These are phyloP conservation scores for Auricularia cornea DNA, from an alignment of 768 basidiomycete genomes.

Conservation along the genomic window DNA sequence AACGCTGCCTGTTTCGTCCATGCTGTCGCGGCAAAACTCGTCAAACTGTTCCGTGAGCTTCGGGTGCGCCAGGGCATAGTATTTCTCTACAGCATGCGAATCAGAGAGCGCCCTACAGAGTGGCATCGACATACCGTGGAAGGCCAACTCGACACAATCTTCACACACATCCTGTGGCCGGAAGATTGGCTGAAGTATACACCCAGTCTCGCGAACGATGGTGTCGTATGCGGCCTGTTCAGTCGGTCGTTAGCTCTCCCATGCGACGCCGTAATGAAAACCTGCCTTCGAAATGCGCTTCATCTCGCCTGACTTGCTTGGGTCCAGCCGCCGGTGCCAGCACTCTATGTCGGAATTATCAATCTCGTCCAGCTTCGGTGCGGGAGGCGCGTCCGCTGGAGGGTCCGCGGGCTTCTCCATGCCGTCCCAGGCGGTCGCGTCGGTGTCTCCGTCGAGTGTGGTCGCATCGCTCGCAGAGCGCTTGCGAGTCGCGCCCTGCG, in stretches of 20 bases:
- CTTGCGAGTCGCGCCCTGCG: not conserved
- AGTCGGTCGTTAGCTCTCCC: slow-evolving; percentile 3
- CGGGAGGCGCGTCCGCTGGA: too few relatives aligned
- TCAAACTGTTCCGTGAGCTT: slow-evolving; percentile 53
- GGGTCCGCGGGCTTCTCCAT: too few relatives aligned
- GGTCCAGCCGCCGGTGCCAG: slow-evolving; percentile 53
- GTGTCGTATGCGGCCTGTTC: slow-evolving; percentile 36
- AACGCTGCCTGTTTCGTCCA: slow-evolving; percentile 32
- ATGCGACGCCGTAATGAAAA: not conserved
- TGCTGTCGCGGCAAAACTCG: slow-evolving; percentile 35
- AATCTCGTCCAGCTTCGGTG: not conserved
- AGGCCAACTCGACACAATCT: slow-evolving; percentile 46
- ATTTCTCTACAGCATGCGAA: slow-evolving; percentile 38
- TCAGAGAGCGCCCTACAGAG: slow-evolving; percentile 1
- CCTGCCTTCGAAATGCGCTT: slow-evolving; percentile 57
- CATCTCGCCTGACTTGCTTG: slow-evolving; percentile 49
- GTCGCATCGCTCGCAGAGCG: not conserved
- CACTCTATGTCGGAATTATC: slow-evolving; percentile 48
- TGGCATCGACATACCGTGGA: slow-evolving; percentile 39
- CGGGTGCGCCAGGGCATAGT: slow-evolving; percentile 65
- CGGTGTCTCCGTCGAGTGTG: not conserved
- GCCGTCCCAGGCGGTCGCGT: not conserved
- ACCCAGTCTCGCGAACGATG: slow-evolving; percentile 33
- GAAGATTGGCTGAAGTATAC: slow-evolving; percentile 40
- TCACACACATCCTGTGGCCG: slow-evolving; percentile 48